Conservation (phyloP, 495 filamentous ascomycete genomes). For the Oidiodendron maius region DNA sequence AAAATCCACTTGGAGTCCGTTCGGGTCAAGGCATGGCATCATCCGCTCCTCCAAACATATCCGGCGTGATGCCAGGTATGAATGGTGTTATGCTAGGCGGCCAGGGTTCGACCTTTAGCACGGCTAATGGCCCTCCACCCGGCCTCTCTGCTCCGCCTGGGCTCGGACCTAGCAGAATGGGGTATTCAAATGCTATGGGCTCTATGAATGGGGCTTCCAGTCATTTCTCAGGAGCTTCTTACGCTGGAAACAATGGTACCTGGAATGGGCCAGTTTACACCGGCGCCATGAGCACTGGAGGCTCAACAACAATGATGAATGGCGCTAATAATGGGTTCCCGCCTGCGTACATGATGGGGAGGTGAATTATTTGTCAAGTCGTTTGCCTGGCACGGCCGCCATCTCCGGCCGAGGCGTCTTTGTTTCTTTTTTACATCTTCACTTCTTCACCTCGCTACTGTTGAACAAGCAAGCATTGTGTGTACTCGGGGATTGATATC, state of each 20-base stretch:
- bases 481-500: slow-evolving; percentile 1
- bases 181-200: slow-evolving; percentile 17
- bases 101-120: slow-evolving; percentile 53
- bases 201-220: slow-evolving; percentile 35
- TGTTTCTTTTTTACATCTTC: slow-evolving; percentile 2
- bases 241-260: slow-evolving; percentile 31
- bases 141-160: slow-evolving; percentile 67
- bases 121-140: slow-evolving; percentile 69
- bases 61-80: slow-evolving; percentile 43
- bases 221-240: slow-evolving; percentile 36
- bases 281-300: slow-evolving; percentile 33
- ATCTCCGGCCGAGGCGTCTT: slow-evolving; percentile 1
- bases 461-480: too few species aligned
- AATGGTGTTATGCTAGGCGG: slow-evolving; percentile 44
- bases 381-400: neutral
- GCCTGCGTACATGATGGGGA: slow-evolving; percentile 54
- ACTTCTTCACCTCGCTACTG: too few species aligned
- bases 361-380: slow-evolving; percentile 29
- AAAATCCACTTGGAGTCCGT: slow-evolving; percentile 93
- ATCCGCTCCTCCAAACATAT: slow-evolving; percentile 51
- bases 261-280: slow-evolving; percentile 36
- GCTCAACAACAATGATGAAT: slow-evolving; percentile 34
- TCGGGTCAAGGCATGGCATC: slow-evolving; percentile 60
- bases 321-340: slow-evolving; percentile 44
- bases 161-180: slow-evolving; percentile 39